A percentile compares a stretch with the other conserved stretches of the same genome.
Conservation (phyloP, 2,329 filamentous ascomycete species). For the Periconia sp. region DNA sequence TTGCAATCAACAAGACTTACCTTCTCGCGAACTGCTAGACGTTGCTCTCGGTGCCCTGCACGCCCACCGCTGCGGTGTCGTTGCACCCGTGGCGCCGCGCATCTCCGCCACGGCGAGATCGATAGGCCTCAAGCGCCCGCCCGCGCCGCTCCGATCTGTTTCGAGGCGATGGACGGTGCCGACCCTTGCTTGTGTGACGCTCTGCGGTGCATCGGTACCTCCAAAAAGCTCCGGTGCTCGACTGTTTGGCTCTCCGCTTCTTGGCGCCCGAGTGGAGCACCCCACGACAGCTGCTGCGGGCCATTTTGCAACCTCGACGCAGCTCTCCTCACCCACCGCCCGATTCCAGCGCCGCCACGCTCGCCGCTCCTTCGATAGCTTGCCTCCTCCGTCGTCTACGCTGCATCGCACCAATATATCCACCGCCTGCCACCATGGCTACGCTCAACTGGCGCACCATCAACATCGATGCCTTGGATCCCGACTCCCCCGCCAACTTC, state of each 20-base stretch:
- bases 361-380: not conserved
- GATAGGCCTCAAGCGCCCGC: constrained; percentile 18
- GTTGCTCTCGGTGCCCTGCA: constrained; percentile 13
- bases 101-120: constrained; percentile 28
- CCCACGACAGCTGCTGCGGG: constrained; percentile 33
- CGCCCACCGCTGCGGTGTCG: constrained; percentile 13
- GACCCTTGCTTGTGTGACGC: constrained; percentile 45
- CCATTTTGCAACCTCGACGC: constrained; percentile 22
- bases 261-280: constrained; percentile 36
- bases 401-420: constrained; percentile 8
- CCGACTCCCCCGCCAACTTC: constrained; percentile 91
- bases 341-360: constrained; percentile 3
- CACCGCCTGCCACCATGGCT: constrained; percentile 45
- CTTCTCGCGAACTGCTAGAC: constrained; percentile 12
- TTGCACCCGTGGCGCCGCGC: constrained; percentile 35
- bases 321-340: constrained; percentile 17
- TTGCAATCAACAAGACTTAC: constrained; percentile 38
- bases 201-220: constrained; percentile 20
- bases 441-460: constrained; percentile 79
- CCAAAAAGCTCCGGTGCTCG: constrained; percentile 27
- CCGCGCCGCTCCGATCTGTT: constrained; percentile 29
- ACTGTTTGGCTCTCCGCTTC: constrained; percentile 15
- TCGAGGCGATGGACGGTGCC: constrained; percentile 21
- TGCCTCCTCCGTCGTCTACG: constrained; percentile 2
- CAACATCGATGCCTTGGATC: constrained; percentile 90